Percentiles rank a stretch among this genome's conserved stretches.
Evolutionary conservation across 176 grass and related monocot species (phyloP).

Genomic region (Avena insularis): DNA sequence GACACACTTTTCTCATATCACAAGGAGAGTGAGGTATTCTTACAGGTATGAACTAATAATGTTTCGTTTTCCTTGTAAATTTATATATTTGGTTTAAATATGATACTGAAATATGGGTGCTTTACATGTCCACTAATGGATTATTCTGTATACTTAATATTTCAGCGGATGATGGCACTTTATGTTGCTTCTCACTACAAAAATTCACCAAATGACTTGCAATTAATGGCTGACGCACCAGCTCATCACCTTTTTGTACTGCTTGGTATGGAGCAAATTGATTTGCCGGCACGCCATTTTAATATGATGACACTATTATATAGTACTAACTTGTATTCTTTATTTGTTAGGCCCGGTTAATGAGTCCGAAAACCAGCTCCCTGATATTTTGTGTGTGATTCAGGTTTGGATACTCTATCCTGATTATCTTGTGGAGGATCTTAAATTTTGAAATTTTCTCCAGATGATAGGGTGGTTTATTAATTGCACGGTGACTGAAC

Average conservation of each 20-base stretch:
- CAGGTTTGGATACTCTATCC: slow-evolving; percentile 64
- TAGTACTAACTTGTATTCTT: slow-evolving; percentile 30
- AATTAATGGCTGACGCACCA: slow-evolving; percentile 98
- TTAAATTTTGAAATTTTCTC: slow-evolving; percentile 17
- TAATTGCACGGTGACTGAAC: not conserved
- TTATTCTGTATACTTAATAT: slow-evolving; percentile 47
- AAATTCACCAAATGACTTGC: slow-evolving; percentile 99
- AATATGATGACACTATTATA: not conserved
- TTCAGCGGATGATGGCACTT: slow-evolving; percentile 98
- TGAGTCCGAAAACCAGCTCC: slow-evolving; percentile 87
- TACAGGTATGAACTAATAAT: slow-evolving; percentile 65
- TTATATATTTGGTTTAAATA: slow-evolving; percentile 27
- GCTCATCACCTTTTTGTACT: slow-evolving; percentile 97
- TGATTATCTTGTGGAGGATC: slow-evolving; percentile 12
- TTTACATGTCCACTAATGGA: slow-evolving; percentile 20
- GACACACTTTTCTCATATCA: slow-evolving; percentile 98
- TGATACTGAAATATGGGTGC: not conserved
- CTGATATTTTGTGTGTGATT: slow-evolving; percentile 96
- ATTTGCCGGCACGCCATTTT: not conserved
- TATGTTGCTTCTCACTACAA: slow-evolving; percentile 99
- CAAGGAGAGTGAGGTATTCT: slow-evolving; percentile 92
- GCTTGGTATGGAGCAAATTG: slow-evolving; percentile 67
- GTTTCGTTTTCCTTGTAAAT: slow-evolving; percentile 8
- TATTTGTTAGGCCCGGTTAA: slow-evolving; percentile 75
- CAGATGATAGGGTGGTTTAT: not conserved